Base-by-base conservation (phyloP, 306 rosid species). In the Medicago lupulina region DNA sequence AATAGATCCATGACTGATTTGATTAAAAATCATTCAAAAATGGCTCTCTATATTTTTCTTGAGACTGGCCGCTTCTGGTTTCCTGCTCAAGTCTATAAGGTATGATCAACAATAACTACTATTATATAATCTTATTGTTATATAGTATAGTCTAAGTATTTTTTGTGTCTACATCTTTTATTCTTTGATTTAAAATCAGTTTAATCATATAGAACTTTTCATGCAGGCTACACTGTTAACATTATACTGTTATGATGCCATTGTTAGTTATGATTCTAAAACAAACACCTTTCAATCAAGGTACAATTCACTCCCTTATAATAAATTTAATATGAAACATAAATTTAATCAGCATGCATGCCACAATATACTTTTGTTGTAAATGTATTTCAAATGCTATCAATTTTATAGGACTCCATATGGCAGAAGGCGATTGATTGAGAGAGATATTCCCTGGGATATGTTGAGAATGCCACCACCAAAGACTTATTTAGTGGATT, bases 21-120 rank as follows among this genome's bases (percentile, higher is more conserved):
- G 75, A 47, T 67, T 34, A 62, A 69, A 83, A 79, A 74, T 85
- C 85, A 86, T 71, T 77, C 92, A 6, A 50, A 79, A 75, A 70
- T 87, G 88, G 84, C 89, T 70, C 73, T 81, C 78, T 88, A 77
- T 80, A 78, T 88, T 16, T 87, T 87, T 47, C 92, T 92, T 70
- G 85, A 92, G 70, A 83, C 34, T 70, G 92, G 97, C 40, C 72
- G 76, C 70, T 78, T 89, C 60, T 88, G 96, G 90, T 92, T 90
- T 74, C 96, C 91, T 23, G 88, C 86, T 60, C 97, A 92, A 84
- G 88, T 89, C 19, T 83, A 77, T 68, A 86, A 89, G 94, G 91
- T 78, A 67, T 63, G 25, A 25, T 39, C 51, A 72, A 49, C 3
- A 1, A 21, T 7, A 28, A 31, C 9, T 11, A 7, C 55, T 49